Percentiles rank a stretch among this genome's conserved stretches.
phyloP scores from a whole-genome alignment of 2,329 filamentous ascomycete species.

The Fusarium torulosum region DNA sequence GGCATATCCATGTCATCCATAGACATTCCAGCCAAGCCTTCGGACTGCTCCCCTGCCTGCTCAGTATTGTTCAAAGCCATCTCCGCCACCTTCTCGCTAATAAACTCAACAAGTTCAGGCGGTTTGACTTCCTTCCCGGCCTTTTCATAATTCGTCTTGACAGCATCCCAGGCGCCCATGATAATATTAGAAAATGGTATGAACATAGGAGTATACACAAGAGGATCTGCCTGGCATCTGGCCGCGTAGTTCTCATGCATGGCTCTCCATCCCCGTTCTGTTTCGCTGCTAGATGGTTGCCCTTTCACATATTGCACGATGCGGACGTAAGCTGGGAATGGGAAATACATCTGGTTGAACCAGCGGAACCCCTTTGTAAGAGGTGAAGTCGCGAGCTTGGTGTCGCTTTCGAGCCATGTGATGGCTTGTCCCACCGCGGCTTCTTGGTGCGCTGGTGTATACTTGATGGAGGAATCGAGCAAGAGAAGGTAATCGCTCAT shows the following conservation, averaged over 20 bases:
- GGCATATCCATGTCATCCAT: slow-evolving; percentile 1
- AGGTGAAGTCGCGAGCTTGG: slow-evolving; percentile 49
- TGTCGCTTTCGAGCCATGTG: slow-evolving; percentile 55
- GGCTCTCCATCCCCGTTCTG: not conserved
- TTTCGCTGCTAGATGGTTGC: not conserved
- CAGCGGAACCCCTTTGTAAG: slow-evolving; percentile 54
- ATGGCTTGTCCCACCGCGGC: slow-evolving; percentile 50
- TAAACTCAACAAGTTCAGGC: not conserved
- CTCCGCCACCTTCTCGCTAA: not conserved
- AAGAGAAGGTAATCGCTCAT: slow-evolving; percentile 60
- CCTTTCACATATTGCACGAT: slow-evolving; percentile 52
- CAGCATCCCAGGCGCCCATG: not conserved
- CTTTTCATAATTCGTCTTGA: not conserved
- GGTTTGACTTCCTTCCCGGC: not conserved
- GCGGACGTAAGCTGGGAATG: slow-evolving; percentile 57
- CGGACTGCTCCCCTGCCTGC: fast-evolving
- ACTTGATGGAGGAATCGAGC: slow-evolving; percentile 30
- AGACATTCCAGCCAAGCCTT: not conserved
- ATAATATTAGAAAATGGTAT: slow-evolving; percentile 11
- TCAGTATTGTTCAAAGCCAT: not conserved
- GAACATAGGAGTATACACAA: not conserved
- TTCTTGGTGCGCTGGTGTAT: slow-evolving; percentile 50
- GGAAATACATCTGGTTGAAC: slow-evolving; percentile 55
- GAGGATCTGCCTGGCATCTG: not conserved
- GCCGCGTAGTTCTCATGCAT: slow-evolving; percentile 17